Evolutionary conservation across 1,139 yeast genomes (phyloP).

Genomic region (Diutina rugosa): DNA sequence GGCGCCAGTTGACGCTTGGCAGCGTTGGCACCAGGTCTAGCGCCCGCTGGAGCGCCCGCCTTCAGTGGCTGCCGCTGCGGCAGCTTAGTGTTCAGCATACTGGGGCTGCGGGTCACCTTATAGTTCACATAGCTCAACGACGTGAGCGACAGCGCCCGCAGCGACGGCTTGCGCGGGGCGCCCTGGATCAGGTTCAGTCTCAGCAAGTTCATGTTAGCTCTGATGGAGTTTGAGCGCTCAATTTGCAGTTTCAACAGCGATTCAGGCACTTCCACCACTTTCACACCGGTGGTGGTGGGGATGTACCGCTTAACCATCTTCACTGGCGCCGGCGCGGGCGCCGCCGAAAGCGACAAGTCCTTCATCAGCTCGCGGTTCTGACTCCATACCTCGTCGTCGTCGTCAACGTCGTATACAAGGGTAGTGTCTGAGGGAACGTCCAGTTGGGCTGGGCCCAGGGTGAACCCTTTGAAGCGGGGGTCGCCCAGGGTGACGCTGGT

Average conservation of each 20-base stretch:
- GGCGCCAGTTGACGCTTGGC: not conserved
- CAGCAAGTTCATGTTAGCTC: slow-evolving; percentile 17
- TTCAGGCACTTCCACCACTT: slow-evolving; percentile 35
- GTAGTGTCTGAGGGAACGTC: not conserved
- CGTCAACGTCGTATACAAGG: not conserved
- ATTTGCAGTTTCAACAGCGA: slow-evolving; percentile 23
- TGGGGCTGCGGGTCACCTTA: not conserved
- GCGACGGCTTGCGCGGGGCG: not conserved
- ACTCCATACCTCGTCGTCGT: not conserved
- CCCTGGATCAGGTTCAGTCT: slow-evolving; percentile 12
- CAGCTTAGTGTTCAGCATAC: not conserved
- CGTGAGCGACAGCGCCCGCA: slow-evolving; percentile 2
- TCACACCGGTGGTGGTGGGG: slow-evolving; percentile 36
- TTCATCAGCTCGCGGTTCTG: not conserved
- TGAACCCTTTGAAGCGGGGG: not conserved
- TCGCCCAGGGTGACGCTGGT: not conserved
- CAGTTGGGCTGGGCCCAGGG: not conserved
- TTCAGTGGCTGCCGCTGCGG: not conserved
- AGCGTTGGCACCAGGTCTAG: not conserved
- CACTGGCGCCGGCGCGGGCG: slow-evolving; percentile 5
- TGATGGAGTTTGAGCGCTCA: slow-evolving; percentile 27
- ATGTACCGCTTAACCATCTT: slow-evolving; percentile 36
- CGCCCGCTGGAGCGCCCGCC: not conserved
- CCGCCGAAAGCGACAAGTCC: not conserved
- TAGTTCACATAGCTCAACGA: not conserved